phyloP scores from a whole-genome alignment of 2,329 filamentous ascomycete genomes.

The Nakataea oryzae region DNA sequence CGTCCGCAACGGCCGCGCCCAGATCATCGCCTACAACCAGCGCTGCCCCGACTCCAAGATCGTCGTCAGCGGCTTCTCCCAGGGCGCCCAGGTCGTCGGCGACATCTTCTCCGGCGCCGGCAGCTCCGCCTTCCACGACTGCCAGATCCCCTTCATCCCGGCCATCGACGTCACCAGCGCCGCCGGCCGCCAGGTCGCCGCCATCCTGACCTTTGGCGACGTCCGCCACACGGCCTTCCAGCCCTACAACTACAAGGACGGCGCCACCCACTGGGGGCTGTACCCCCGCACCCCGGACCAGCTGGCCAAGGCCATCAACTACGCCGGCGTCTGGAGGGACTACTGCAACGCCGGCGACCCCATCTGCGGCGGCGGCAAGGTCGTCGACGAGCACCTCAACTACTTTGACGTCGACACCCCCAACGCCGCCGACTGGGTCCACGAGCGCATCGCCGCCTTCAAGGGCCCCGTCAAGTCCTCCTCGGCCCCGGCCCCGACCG shows the following conservation, averaged over 20 bases:
- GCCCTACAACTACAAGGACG: constrained; percentile 15
- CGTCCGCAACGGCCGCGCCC: constrained; percentile 10
- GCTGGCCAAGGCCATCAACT: neutral
- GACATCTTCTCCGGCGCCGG: constrained; percentile 13
- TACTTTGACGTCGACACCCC: constrained; percentile 18
- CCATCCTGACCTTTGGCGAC: constrained; percentile 16
- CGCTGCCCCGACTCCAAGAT: constrained; percentile 17
- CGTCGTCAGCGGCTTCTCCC: constrained; percentile 19
- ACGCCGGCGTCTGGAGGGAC: constrained; percentile 11
- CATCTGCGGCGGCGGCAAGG: constrained; percentile 10
- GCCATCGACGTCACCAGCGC: constrained; percentile 5
- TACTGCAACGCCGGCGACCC: constrained; percentile 14
- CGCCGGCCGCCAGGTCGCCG: constrained; percentile 10
- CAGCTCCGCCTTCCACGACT: constrained; percentile 6
- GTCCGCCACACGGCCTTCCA: constrained; percentile 15
- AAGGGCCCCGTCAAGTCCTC: neutral
- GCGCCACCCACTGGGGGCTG: constrained; percentile 3
- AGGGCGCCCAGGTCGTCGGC: constrained; percentile 12
- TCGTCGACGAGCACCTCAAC: constrained; percentile 21
- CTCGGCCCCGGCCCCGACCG: too few relatives aligned
- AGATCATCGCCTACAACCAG: constrained; percentile 15
- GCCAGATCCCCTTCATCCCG: constrained; percentile 7
- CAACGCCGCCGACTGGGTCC: constrained; percentile 17
- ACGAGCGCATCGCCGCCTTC: neutral
- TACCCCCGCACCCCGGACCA: neutral